phyloP scores from a whole-genome alignment of 192 early-diverging fungal species.

The Rhizophagus sp. region DNA sequence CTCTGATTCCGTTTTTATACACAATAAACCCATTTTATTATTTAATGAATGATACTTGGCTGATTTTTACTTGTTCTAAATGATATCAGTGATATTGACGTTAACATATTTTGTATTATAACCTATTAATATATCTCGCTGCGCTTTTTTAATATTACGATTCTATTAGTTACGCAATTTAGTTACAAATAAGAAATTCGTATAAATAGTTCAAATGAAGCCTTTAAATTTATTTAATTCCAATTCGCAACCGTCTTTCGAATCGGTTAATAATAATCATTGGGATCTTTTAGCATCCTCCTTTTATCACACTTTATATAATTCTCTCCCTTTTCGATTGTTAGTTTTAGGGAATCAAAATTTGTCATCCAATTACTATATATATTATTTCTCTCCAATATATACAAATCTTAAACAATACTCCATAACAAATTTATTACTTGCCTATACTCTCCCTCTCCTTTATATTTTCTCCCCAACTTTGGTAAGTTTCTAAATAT shows the following conservation, averaged over 20 bases:
- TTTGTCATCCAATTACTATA: conserved; percentile 21
- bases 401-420: conserved; percentile 28
- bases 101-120: neutral
- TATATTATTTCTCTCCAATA: conserved; percentile 28
- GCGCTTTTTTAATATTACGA: neutral
- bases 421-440: conserved; percentile 22
- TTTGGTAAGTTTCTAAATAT: conserved; percentile 16
- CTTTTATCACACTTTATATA: conserved; percentile 26
- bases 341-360: conserved; percentile 27
- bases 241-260: conserved; percentile 18
- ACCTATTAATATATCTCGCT: neutral
- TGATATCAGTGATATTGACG: neutral
- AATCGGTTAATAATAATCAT: conserved; percentile 26
- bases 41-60: neutral
- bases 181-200: neutral
- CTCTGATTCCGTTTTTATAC: no score
- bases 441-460: conserved; percentile 22
- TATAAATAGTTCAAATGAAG: conserved; percentile 15
- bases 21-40: no score
- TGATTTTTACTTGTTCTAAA: neutral
- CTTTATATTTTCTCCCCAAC: conserved; percentile 29
- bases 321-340: conserved; percentile 26
- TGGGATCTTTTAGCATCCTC: conserved; percentile 24
- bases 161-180: neutral
- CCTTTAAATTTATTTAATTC: conserved; percentile 22